phyloP scores from a whole-genome alignment of 768 basidiomycete genomes.

The Paxillus rubicundulus region DNA sequence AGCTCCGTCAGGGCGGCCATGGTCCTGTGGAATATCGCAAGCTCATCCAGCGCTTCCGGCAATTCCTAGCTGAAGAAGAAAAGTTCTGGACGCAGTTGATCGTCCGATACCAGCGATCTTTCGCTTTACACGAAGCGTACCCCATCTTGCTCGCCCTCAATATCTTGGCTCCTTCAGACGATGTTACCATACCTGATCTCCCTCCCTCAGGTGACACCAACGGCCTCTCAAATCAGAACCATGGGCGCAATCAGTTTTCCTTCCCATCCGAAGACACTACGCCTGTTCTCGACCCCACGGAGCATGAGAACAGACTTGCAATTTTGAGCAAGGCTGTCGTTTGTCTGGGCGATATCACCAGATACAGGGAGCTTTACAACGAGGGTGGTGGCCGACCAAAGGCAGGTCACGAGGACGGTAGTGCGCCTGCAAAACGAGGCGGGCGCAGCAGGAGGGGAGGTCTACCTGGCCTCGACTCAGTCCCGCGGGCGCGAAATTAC shows the following conservation, averaged over 20 bases:
- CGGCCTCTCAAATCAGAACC: constrained; percentile 21
- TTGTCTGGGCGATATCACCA: constrained; percentile 90
- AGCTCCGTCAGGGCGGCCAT: constrained; percentile 40
- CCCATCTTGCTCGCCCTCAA: constrained; percentile 56
- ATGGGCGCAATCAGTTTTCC: constrained; percentile 56
- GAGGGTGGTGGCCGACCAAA: constrained; percentile 63
- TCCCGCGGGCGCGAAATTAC: constrained; percentile 64
- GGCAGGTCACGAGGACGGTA: constrained; percentile 65
- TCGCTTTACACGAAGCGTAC: constrained; percentile 63
- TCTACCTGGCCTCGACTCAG: constrained; percentile 38
- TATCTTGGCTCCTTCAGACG: constrained; percentile 44
- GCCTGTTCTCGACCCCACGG: constrained; percentile 34
- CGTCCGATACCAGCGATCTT: constrained; percentile 68
- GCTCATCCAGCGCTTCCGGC: constrained; percentile 81
- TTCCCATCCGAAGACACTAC: constrained; percentile 59
- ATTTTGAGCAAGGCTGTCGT: constrained; percentile 86
- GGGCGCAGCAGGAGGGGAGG: constrained; percentile 51
- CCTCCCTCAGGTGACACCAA: constrained; percentile 20
- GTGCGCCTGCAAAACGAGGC: constrained; percentile 35
- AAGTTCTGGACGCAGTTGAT: constrained; percentile 87
- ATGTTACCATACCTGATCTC: constrained; percentile 26
- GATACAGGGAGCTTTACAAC: constrained; percentile 90
- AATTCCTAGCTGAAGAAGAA: constrained; percentile 88
- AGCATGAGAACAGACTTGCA: constrained; percentile 60
- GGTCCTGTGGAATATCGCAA: constrained; percentile 83